Percentiles rank a stretch among this genome's conserved stretches.
phyloP scores from a whole-genome alignment of 1,284 basidiomycete genomes.

The Rhodotorula glutinis region DNA sequence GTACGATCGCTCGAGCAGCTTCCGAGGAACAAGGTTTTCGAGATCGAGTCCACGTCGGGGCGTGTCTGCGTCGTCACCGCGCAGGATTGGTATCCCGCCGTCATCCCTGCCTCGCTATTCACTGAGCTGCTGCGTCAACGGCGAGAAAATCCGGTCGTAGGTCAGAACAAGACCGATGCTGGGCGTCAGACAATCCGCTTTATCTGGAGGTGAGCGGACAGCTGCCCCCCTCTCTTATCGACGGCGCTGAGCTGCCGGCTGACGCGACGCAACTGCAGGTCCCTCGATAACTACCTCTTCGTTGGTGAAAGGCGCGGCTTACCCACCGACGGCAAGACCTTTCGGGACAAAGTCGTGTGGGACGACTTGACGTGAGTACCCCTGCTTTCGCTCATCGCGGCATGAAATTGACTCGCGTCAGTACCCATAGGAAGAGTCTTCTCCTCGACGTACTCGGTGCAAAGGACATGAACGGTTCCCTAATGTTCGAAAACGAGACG shows the following conservation, averaged over 20 bases:
- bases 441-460: constrained; percentile 29
- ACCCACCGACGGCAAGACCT: constrained; percentile 10
- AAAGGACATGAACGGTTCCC: neutral
- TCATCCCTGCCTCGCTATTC: neutral
- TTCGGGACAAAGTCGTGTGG: constrained; percentile 13
- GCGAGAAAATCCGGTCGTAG: constrained; percentile 1
- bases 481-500: constrained; percentile 6
- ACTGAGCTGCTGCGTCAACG: constrained; percentile 6
- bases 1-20: neutral
- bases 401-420: neutral
- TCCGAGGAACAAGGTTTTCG: neutral
- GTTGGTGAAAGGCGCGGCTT: constrained; percentile 22
- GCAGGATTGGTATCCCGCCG: neutral
- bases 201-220: constrained; percentile 22
- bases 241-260: neutral
- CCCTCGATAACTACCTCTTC: constrained; percentile 34
- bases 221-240: too few relatives aligned
- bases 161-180: neutral
- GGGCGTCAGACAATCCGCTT: neutral
- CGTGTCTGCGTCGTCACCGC: neutral
- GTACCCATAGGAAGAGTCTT: constrained; percentile 13
- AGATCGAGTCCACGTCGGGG: neutral
- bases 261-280: constrained; percentile 4
- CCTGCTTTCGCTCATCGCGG: too few relatives aligned
- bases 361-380: constrained; percentile 16